Percentiles rank a stretch among this genome's conserved stretches.
phyloP scores from a whole-genome alignment of 2,329 filamentous ascomycete genomes.

The Aureobasidium leucospermi region DNA sequence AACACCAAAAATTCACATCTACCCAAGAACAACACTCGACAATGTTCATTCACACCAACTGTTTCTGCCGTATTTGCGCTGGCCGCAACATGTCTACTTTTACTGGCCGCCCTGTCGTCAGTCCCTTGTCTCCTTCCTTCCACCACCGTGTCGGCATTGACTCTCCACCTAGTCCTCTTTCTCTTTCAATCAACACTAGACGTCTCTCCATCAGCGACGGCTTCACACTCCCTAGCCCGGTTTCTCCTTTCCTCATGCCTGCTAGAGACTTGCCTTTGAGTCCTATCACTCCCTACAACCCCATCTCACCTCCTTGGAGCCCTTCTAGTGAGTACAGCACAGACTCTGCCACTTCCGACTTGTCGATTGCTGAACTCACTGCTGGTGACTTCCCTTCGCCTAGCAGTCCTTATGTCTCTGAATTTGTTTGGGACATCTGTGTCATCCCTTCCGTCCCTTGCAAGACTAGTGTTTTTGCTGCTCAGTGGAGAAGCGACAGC shows the following conservation, averaged over 20 bases:
- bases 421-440: neutral
- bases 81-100: neutral
- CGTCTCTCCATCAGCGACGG: neutral
- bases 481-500: neutral
- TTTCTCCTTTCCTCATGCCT: neutral
- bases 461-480: neutral
- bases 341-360: neutral
- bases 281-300: neutral
- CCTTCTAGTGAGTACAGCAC: neutral
- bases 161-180: neutral
- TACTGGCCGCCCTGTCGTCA: neutral
- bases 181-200: neutral
- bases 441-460: neutral
- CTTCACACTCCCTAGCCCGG: neutral
- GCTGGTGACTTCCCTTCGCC: neutral
- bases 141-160: neutral
- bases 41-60: neutral
- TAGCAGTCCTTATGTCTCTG: neutral
- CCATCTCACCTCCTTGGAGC: neutral
- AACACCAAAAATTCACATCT: too few relatives aligned
- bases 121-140: neutral
- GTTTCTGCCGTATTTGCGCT: constrained; percentile 8
- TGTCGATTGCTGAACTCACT: neutral
- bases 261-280: neutral
- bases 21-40: too few relatives aligned